Conservation (phyloP, 2,329 filamentous ascomycete genomes). For the Colletotrichum plurivorum region DNA sequence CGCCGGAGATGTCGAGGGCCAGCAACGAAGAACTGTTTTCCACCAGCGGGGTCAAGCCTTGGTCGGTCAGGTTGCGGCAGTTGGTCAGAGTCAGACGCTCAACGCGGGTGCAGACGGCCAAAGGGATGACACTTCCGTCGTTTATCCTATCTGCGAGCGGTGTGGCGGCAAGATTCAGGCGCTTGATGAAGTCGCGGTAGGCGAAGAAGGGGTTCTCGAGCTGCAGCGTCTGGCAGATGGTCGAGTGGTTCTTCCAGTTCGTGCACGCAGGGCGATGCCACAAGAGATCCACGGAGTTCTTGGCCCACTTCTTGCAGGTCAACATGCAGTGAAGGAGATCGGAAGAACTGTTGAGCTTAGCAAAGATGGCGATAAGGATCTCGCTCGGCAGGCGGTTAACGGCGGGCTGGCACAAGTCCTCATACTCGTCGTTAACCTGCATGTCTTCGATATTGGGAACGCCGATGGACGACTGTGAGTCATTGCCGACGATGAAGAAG, state of each 20-base stretch:
- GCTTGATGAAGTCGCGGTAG: slow-evolving; percentile 91
- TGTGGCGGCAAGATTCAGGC: slow-evolving; percentile 84
- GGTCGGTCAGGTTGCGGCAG: slow-evolving; percentile 87
- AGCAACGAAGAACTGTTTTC: slow-evolving; percentile 84
- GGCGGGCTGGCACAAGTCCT: slow-evolving; percentile 79
- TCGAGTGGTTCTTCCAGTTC: slow-evolving; percentile 84
- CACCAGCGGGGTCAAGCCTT: slow-evolving; percentile 84
- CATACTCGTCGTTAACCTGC: slow-evolving; percentile 75
- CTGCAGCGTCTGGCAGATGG: slow-evolving; percentile 84
- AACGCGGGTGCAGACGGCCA: slow-evolving; percentile 88
- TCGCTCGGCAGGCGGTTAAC: slow-evolving; percentile 91
- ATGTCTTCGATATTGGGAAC: slow-evolving; percentile 83
- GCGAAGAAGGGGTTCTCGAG: slow-evolving; percentile 84
- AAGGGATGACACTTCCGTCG: slow-evolving; percentile 88
- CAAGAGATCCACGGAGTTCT: slow-evolving; percentile 91
- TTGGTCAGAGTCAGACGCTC: slow-evolving; percentile 94
- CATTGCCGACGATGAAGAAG: slow-evolving; percentile 90
- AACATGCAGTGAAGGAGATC: slow-evolving; percentile 92
- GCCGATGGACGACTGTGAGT: slow-evolving; percentile 92
- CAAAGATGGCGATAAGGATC: slow-evolving; percentile 93
- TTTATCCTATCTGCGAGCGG: slow-evolving; percentile 79
- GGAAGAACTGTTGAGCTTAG: slow-evolving; percentile 80
- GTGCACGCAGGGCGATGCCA: slow-evolving; percentile 96
- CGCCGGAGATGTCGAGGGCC: slow-evolving; percentile 89
- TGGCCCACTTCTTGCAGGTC: slow-evolving; percentile 94